Evolutionary conservation across 345 rosid species (phyloP).

Genomic region (Citrus sp.): DNA sequence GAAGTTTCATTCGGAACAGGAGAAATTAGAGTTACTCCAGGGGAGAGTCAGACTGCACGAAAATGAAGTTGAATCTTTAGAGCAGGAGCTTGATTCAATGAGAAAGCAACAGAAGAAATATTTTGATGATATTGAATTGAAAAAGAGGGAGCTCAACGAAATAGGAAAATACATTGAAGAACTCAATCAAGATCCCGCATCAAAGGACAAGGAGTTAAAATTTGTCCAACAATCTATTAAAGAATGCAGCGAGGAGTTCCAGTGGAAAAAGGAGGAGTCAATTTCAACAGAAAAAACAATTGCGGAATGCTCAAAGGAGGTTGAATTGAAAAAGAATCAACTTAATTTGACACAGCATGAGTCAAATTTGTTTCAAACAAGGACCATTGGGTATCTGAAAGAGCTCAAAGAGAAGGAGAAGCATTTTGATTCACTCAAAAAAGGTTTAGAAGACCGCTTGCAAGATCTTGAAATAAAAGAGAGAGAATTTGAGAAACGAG

Average conservation of each 20-base stretch:
- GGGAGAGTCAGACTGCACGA: neutral
- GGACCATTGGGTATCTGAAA: conserved; percentile 10
- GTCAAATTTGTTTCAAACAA: conserved; percentile 12
- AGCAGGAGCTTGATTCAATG: conserved; percentile 19
- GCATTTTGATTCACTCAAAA: conserved; percentile 4
- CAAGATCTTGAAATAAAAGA: conserved; percentile 20
- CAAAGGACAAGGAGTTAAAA: conserved; percentile 6
- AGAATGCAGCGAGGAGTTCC: conserved; percentile 14
- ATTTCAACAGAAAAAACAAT: conserved; percentile 18
- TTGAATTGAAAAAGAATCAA: conserved; percentile 24
- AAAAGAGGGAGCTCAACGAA: neutral
- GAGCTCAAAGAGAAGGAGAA: conserved; percentile 27
- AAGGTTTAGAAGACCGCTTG: conserved; percentile 9
- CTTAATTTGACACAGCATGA: conserved; percentile 4
- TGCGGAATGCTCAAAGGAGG: conserved; percentile 6
- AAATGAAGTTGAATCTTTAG: conserved; percentile 15
- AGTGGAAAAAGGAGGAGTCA: conserved; percentile 17
- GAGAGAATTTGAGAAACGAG: conserved; percentile 6
- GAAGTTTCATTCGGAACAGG: conserved; percentile 15
- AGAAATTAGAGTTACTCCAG: conserved; percentile 9
- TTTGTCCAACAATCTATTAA: conserved; percentile 18
- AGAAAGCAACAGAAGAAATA: neutral
- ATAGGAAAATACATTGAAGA: neutral
- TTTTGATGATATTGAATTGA: conserved; percentile 14
- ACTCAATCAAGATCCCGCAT: neutral